Evolutionary conservation across 106 monocot species (phyloP).

Genomic region (Allium sativum): DNA sequence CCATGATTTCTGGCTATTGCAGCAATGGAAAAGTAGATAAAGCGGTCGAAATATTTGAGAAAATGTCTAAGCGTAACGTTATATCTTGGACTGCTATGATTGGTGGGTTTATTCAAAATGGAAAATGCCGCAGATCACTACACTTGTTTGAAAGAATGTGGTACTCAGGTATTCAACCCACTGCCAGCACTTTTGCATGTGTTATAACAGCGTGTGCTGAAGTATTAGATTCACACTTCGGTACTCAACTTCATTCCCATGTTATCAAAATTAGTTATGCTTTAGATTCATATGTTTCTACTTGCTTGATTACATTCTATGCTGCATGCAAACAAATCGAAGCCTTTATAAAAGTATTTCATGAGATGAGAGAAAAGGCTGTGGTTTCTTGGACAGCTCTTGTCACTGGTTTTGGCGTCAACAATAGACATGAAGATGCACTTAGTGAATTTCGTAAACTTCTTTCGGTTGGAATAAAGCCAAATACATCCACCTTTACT

Average conservation of each 20-base stretch:
- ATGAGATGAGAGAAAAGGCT: constrained; percentile 23
- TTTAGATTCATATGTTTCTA: constrained; percentile 42
- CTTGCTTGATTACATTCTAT: constrained; percentile 65
- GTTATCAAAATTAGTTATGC: constrained; percentile 28
- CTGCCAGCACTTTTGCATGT: constrained; percentile 68
- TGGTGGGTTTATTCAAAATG: constrained; percentile 44
- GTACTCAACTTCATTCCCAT: constrained; percentile 45
- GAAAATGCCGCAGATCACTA: constrained; percentile 27
- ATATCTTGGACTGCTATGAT: constrained; percentile 89
- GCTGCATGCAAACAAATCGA: constrained; percentile 56
- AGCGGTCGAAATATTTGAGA: constrained; percentile 34
- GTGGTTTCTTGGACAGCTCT: constrained; percentile 71
- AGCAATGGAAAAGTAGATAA: constrained; percentile 32
- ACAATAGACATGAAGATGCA: constrained; percentile 41
- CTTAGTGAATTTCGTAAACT: constrained; percentile 35
- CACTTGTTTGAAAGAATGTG: constrained; percentile 34
- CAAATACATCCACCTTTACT: constrained; percentile 61
- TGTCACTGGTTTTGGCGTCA: constrained; percentile 43
- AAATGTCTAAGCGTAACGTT: constrained; percentile 39
- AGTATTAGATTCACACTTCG: constrained; percentile 21
- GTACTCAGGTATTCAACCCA: constrained; percentile 39
- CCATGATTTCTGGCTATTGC: constrained; percentile 73
- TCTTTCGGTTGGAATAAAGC: constrained; percentile 24
- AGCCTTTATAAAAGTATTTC: constrained; percentile 25
- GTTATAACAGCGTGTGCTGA: constrained; percentile 47